phyloP scores from a whole-genome alignment of 257 asterid species.

The Vinca minor region DNA sequence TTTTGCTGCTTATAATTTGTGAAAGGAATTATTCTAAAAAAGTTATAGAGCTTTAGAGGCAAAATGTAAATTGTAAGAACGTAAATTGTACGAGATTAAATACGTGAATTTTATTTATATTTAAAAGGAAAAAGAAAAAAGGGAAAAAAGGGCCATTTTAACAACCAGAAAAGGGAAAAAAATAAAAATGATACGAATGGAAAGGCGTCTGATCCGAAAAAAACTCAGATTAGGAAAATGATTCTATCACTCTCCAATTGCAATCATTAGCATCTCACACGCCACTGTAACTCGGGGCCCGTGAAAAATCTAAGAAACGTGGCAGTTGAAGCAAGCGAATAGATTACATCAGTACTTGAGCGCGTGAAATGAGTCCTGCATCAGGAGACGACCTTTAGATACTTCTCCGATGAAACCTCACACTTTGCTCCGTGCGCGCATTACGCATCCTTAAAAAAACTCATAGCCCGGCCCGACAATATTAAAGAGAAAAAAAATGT shows the following conservation, averaged over 20 bases:
- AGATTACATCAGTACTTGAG: background rate
- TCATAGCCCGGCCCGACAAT: too few species aligned
- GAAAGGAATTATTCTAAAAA: too few species aligned
- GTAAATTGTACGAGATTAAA: too few species aligned
- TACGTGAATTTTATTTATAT: too few species aligned
- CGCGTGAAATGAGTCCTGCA: constrained; percentile 5
- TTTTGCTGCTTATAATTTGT: too few species aligned
- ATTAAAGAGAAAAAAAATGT: too few species aligned
- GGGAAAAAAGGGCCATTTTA: too few species aligned
- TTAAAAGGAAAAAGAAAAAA: too few species aligned
- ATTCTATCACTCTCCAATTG: constrained; percentile 1
- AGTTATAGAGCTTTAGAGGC: too few species aligned
- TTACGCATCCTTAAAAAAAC: too few species aligned
- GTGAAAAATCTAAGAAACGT: too few species aligned
- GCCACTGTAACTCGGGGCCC: background rate
- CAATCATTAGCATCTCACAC: constrained; percentile 3
- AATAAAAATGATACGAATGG: constrained; percentile 4
- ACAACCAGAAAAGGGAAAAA: background rate
- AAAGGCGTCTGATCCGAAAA: constrained; percentile 28
- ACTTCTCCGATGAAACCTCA: constrained; percentile 8
- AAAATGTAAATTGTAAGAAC: too few species aligned
- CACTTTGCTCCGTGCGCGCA: background rate
- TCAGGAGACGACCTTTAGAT: constrained; percentile 14
- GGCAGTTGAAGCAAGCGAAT: constrained; percentile 12
- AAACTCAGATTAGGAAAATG: constrained; percentile 8